phyloP scores from a whole-genome alignment of 2,329 filamentous ascomycete genomes.

The Stenocarpella maydis region DNA sequence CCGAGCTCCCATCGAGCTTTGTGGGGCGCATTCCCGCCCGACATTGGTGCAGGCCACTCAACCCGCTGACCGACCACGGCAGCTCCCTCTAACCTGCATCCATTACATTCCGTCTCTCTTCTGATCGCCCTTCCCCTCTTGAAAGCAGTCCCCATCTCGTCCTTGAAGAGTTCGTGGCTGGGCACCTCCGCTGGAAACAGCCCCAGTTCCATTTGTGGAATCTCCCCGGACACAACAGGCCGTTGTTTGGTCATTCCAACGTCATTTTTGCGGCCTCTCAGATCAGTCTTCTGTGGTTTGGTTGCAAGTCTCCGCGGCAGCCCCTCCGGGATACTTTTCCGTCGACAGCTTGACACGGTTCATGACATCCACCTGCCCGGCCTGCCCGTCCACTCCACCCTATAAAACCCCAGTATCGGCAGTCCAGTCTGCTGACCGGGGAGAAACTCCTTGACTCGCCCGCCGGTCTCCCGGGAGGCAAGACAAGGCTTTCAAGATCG shows the following conservation, averaged over 20 bases:
- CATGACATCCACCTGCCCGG: neutral
- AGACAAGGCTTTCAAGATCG: constrained; percentile 8
- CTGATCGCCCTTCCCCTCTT: neutral
- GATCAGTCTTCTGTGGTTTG: constrained; percentile 6
- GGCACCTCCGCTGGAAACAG: neutral
- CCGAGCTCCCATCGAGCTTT: neutral
- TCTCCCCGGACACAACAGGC: neutral
- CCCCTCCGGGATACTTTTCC: neutral
- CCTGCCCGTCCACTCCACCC: too few relatives aligned
- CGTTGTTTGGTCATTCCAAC: constrained; percentile 9
- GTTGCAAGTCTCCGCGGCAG: neutral
- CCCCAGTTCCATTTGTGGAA: neutral
- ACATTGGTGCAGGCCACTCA: neutral
- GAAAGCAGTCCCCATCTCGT: neutral
- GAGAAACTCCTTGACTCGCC: neutral
- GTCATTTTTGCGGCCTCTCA: constrained; percentile 10
- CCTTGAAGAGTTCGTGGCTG: neutral
- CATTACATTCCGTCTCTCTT: neutral
- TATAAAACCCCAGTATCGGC: neutral
- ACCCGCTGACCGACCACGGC: neutral
- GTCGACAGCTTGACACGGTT: neutral
- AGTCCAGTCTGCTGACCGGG: neutral
- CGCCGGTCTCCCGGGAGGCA: neutral
- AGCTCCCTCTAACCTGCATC: neutral
- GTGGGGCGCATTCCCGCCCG: neutral